Conservation (phyloP, 2,329 filamentous ascomycete species). For the Diaporthe helianthi region DNA sequence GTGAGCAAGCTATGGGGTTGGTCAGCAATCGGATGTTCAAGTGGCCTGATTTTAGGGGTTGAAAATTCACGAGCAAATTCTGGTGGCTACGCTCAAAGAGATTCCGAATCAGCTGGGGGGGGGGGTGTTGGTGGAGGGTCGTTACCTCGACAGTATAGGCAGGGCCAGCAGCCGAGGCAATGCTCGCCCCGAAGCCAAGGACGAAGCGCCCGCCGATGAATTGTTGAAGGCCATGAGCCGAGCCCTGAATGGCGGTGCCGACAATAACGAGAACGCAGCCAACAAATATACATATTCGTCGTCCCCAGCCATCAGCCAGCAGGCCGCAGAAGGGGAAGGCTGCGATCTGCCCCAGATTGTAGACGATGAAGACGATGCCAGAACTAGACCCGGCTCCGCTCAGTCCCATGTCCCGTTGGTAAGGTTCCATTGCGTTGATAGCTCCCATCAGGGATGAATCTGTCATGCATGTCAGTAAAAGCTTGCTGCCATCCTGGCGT, state of each 20-base stretch:
- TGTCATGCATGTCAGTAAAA: slow-evolving; percentile 19
- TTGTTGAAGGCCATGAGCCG: slow-evolving; percentile 46
- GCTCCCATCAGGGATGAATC: slow-evolving; percentile 61
- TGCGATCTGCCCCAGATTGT: slow-evolving; percentile 57
- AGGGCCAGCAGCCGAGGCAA: slow-evolving; percentile 54
- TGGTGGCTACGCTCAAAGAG: slow-evolving; percentile 44
- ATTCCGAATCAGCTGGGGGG: too few species aligned
- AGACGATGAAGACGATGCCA: slow-evolving; percentile 59
- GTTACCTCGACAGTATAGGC: slow-evolving; percentile 53
- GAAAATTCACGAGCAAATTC: neutral
- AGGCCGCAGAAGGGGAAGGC: slow-evolving; percentile 56
- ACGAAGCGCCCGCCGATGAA: slow-evolving; percentile 66
- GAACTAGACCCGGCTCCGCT: slow-evolving; percentile 44
- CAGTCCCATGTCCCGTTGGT: slow-evolving; percentile 56
- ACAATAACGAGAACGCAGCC: slow-evolving; percentile 53
- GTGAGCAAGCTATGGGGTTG: slow-evolving; percentile 22
- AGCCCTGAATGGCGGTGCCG: slow-evolving; percentile 55
- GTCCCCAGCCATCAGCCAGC: slow-evolving; percentile 54
- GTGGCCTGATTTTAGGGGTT: too few species aligned
- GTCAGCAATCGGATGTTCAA: neutral
- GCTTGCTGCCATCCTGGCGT: too few species aligned
- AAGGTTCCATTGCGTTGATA: slow-evolving; percentile 60
- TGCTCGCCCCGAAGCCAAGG: slow-evolving; percentile 62
- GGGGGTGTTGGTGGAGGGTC: neutral
- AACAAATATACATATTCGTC: slow-evolving; percentile 55